These are phyloP conservation scores for Pholiota adiposa DNA, from an alignment of 1,284 basidiomycete genomes.

Conservation along the genomic window DNA sequence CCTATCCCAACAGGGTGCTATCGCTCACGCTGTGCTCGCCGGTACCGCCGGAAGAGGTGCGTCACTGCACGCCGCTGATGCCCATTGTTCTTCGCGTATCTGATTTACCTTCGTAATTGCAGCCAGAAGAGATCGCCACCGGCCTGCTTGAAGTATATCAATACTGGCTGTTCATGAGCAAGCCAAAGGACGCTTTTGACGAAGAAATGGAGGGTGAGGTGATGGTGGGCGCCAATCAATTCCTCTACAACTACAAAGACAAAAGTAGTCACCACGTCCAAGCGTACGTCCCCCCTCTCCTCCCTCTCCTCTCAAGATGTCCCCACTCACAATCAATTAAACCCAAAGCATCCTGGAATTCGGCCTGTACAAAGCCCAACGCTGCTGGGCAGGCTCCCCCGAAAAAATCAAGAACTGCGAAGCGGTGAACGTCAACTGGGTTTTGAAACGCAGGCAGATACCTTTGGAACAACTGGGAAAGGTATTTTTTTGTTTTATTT, in stretches of 20 bases:
- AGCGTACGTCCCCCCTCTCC: constrained; percentile 32
- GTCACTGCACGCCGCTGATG: constrained; percentile 5
- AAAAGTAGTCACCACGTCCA: constrained; percentile 24
- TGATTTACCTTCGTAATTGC: not conserved
- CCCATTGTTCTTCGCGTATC: not conserved
- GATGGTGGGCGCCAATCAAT: constrained; percentile 36
- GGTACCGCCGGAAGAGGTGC: constrained; percentile 39
- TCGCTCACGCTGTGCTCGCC: constrained; percentile 44
- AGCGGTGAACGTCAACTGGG: constrained; percentile 38
- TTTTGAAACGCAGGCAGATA: constrained; percentile 34
- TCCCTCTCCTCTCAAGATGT: not conserved
- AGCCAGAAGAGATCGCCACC: constrained; percentile 39
- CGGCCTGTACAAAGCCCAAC: constrained; percentile 27
- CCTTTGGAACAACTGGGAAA: constrained; percentile 30
- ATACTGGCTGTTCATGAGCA: constrained; percentile 31
- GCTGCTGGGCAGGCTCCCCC: constrained; percentile 31
- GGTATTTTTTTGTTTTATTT: constrained; percentile 17
- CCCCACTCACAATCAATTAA: not conserved
- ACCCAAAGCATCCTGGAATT: constrained; percentile 28
- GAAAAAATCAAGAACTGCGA: constrained; percentile 27
- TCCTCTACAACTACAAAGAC: constrained; percentile 38
- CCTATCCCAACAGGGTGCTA: constrained; percentile 36
- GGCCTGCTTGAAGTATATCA: constrained; percentile 40
- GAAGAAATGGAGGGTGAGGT: constrained; percentile 34
- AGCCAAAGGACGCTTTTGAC: constrained; percentile 14